These are phyloP conservation scores for Cardamine chenopodiifolia DNA, from an alignment of 345 rosid genomes.

Conservation along the genomic window DNA sequence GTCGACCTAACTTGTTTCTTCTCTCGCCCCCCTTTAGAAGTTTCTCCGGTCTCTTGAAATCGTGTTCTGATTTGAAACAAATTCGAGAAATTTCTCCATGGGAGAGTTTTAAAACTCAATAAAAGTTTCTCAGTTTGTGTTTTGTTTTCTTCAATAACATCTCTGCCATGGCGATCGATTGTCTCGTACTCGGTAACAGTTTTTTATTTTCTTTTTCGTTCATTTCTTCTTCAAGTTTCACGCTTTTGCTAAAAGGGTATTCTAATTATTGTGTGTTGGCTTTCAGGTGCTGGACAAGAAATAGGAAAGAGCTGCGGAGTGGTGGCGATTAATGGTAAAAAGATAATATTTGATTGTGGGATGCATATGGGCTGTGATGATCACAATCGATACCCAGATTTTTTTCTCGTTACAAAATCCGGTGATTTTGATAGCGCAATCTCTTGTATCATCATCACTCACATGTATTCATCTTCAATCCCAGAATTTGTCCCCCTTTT, in stretches of 20 bases:
- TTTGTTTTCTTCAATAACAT: background rate
- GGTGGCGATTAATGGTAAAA: conserved; percentile 81
- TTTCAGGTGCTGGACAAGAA: conserved; percentile 91
- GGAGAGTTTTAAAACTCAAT: background rate
- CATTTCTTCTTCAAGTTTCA: background rate
- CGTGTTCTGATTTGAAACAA: background rate
- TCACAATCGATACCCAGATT: conserved; percentile 84
- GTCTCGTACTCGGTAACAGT: conserved; percentile 68
- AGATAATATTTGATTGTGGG: conserved; percentile 95
- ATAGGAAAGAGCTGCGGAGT: conserved; percentile 96
- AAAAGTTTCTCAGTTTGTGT: background rate
- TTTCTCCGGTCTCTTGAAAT: background rate
- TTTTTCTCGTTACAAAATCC: conserved; percentile 63
- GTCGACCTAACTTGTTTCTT: conserved; percentile 9
- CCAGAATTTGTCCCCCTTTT: background rate
- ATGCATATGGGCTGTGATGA: conserved; percentile 96
- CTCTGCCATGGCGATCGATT: conserved; percentile 71
- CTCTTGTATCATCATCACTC: conserved; percentile 81
- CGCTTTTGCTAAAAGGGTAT: background rate
- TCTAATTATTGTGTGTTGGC: background rate
- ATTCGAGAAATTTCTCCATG: background rate
- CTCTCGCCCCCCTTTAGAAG: background rate
- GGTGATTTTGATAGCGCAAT: conserved; percentile 59
- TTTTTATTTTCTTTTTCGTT: background rate
- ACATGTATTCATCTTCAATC: conserved; percentile 54